Percentiles rank a stretch among this genome's conserved stretches.
These are phyloP conservation scores for Pilaira anomala DNA, from an alignment of 192 early-diverging fungal genomes.

Conservation along the genomic window DNA sequence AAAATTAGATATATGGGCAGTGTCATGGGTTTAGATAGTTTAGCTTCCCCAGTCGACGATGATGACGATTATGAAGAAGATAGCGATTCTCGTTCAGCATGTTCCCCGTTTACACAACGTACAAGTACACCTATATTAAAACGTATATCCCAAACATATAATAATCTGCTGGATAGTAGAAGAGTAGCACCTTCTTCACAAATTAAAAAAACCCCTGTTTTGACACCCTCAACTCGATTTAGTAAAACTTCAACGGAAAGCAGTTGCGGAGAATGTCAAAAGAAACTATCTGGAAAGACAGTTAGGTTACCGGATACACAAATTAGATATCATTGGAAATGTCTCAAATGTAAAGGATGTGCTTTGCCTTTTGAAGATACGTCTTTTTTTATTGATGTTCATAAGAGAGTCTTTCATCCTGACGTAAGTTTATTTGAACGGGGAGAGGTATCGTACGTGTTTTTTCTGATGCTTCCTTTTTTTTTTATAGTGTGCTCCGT, in stretches of 20 bases:
- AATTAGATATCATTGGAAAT: constrained; percentile 23
- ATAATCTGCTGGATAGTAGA: neutral
- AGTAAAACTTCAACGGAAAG: neutral
- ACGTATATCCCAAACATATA: constrained; percentile 3
- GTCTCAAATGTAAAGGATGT: constrained; percentile 24
- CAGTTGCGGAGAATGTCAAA: constrained; percentile 6
- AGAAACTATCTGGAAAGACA: constrained; percentile 22
- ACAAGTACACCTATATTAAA: constrained; percentile 2
- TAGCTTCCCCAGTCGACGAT: neutral
- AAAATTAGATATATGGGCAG: constrained; percentile 18
- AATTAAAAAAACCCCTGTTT: neutral
- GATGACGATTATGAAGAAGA: constrained; percentile 3
- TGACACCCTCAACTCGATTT: neutral
- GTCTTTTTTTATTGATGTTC: constrained; percentile 20
- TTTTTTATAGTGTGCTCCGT: constrained; percentile 12
- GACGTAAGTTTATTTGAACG: constrained; percentile 11
- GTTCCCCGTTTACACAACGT: neutral
- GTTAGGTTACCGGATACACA: constrained; percentile 18
- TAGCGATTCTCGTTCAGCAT: too few relatives aligned
- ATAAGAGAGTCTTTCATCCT: constrained; percentile 24
- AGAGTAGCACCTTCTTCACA: neutral
- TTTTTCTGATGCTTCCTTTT: neutral
- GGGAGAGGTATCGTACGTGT: neutral
- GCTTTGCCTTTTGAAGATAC: constrained; percentile 16
- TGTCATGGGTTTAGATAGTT: constrained; percentile 12